phyloP scores from a whole-genome alignment of 441 rosid species.

The Croton laevigatus region DNA sequence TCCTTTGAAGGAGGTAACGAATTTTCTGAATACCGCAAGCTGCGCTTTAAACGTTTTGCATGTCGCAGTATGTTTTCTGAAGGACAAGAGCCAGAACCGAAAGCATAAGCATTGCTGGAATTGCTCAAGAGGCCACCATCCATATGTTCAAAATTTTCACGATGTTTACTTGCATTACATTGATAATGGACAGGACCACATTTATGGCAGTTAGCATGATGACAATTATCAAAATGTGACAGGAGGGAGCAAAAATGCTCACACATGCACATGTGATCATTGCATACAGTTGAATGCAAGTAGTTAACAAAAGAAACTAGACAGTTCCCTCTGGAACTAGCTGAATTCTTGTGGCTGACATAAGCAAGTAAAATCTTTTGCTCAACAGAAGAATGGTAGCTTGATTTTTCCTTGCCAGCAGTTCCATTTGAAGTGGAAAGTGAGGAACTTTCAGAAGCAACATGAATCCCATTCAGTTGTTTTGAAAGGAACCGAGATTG shows the following conservation, averaged over 20 bases:
- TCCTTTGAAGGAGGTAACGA: constrained; percentile 31
- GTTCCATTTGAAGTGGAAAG: constrained; percentile 15
- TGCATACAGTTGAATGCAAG: constrained; percentile 36
- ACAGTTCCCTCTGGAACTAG: constrained; percentile 8
- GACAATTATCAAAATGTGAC: constrained; percentile 36
- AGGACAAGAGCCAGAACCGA: constrained; percentile 19
- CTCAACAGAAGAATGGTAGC: constrained; percentile 15
- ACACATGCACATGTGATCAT: constrained; percentile 28
- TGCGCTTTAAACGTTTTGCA: constrained; percentile 34
- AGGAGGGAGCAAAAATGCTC: constrained; percentile 18
- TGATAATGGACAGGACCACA: constrained; percentile 29
- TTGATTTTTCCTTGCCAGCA: constrained; percentile 7
- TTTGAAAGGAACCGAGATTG: constrained; percentile 25
- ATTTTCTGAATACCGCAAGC: constrained; percentile 22
- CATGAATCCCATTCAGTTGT: constrained; percentile 7
- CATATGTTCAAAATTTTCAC: constrained; percentile 14
- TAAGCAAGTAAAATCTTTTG: constrained; percentile 31
- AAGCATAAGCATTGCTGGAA: constrained; percentile 14
- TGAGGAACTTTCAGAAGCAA: constrained; percentile 19
- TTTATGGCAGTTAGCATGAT: constrained; percentile 19
- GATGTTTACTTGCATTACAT: neutral
- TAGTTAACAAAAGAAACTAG: constrained; percentile 28
- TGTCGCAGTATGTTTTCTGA: constrained; percentile 24
- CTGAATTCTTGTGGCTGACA: constrained; percentile 26
- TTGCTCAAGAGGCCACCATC: constrained; percentile 4